Percentiles rank a stretch among this genome's conserved stretches.
Conservation (phyloP, 1,139 yeast genomes). For the Zygoascus sp. region DNA sequence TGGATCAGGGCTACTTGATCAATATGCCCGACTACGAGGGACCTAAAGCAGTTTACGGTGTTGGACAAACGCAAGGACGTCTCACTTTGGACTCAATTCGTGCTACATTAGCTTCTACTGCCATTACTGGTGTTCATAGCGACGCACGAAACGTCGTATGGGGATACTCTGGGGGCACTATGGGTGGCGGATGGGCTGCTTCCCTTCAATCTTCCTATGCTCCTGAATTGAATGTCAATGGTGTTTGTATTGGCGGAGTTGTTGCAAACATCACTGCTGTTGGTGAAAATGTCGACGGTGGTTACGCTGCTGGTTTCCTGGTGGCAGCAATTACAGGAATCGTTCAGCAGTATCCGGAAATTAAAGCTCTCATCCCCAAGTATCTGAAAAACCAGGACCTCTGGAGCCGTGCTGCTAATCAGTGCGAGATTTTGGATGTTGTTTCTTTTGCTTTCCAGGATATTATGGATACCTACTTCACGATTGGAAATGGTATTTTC, state of each 20-base stretch:
- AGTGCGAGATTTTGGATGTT: constrained; percentile 21
- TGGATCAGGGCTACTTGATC: constrained; percentile 20
- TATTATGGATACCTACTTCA: constrained; percentile 20
- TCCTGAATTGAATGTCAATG: constrained; percentile 26
- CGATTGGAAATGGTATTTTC: constrained; percentile 20
- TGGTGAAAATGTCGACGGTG: constrained; percentile 12
- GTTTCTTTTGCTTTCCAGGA: constrained; percentile 19
- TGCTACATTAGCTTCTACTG: constrained; percentile 21
- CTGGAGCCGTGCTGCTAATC: constrained; percentile 18
- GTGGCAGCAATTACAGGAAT: constrained; percentile 13
- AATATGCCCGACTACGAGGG: constrained; percentile 31
- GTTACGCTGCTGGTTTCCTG: constrained; percentile 11
- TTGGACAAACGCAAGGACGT: constrained; percentile 26
- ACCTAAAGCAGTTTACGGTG: constrained; percentile 24
- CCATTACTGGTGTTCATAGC: constrained; percentile 16
- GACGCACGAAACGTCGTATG: constrained; percentile 18
- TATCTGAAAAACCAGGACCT: constrained; percentile 10
- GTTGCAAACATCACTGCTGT: constrained; percentile 22
- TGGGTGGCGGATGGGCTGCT: constrained; percentile 30
- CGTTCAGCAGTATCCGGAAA: constrained; percentile 8
- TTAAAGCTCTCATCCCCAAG: constrained; percentile 10
- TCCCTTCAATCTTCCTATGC: constrained; percentile 27
- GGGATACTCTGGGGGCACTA: constrained; percentile 33
- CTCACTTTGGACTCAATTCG: constrained; percentile 27
- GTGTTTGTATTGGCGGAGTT: constrained; percentile 29